These are phyloP conservation scores for Eimeria praecox DNA, from an alignment of 169 alveolate genomes.

Conservation along the genomic window DNA sequence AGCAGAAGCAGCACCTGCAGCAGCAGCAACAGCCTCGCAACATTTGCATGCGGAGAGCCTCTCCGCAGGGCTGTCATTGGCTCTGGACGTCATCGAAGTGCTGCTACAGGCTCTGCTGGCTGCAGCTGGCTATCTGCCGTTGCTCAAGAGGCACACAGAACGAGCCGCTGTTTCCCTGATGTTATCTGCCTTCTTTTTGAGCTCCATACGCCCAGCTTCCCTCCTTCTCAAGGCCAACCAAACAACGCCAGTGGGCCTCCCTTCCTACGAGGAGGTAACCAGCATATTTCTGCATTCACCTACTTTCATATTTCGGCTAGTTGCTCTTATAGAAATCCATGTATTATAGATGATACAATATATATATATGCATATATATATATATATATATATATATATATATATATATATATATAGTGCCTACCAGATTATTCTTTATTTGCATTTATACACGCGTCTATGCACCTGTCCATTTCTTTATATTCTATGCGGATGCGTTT, in stretches of 20 bases:
- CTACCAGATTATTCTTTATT: too few relatives aligned
- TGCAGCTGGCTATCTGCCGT: slow-evolving; percentile 42
- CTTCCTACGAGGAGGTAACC: neutral
- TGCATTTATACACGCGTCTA: too few relatives aligned
- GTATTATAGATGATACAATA: too few relatives aligned
- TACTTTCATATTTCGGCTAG: too few relatives aligned
- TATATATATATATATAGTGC: too few relatives aligned
- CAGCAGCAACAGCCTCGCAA: neutral
- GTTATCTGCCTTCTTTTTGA: slow-evolving; percentile 35
- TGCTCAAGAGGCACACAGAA: slow-evolving; percentile 43
- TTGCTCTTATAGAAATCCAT: too few relatives aligned
- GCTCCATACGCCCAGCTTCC: slow-evolving; percentile 39
- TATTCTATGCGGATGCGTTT: too few relatives aligned
- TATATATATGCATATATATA: too few relatives aligned
- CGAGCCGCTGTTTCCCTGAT: slow-evolving; percentile 9
- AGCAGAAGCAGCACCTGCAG: neutral
- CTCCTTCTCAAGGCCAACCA: slow-evolving; percentile 1
- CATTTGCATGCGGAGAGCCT: neutral
- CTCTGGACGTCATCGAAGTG: slow-evolving; percentile 56
- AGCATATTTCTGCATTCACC: neutral
- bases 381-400: too few relatives aligned
- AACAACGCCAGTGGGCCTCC: neutral
- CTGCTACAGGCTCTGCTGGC: slow-evolving; percentile 47
- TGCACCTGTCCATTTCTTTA: too few relatives aligned
- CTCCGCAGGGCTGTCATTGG: neutral